phyloP scores from a whole-genome alignment of 192 early-diverging fungal genomes.

The Umbelopsis vinacea region DNA sequence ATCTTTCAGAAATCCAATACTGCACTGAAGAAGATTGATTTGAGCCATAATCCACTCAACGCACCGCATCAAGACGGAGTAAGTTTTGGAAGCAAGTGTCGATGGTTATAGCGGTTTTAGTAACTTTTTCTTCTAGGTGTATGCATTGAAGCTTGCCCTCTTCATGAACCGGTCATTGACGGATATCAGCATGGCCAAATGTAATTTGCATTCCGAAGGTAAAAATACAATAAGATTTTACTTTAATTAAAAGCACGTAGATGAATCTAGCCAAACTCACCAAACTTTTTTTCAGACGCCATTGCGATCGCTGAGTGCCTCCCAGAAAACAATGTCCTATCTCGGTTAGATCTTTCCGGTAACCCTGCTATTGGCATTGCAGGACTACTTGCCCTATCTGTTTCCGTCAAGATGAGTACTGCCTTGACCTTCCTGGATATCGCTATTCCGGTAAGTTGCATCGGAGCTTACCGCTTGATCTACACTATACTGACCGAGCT shows the following conservation, averaged over 20 bases:
- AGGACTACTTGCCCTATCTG: constrained; percentile 82
- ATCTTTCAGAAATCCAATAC: neutral
- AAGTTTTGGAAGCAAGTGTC: neutral
- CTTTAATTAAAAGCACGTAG: neutral
- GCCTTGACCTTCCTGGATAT: constrained; percentile 77
- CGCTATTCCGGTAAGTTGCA: constrained; percentile 49
- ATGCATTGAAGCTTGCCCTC: constrained; percentile 41
- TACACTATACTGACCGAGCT: neutral
- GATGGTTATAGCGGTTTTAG: neutral
- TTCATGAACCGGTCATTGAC: constrained; percentile 63
- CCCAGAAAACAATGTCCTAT: constrained; percentile 71
- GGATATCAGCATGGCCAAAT: constrained; percentile 65
- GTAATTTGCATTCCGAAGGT: constrained; percentile 70
- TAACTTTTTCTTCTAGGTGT: neutral
- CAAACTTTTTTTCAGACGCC: constrained; percentile 42
- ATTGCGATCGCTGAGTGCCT: constrained; percentile 83
- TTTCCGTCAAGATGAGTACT: constrained; percentile 79
- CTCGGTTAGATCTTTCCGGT: constrained; percentile 73
- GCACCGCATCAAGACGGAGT: constrained; percentile 3
- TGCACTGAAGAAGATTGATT: neutral
- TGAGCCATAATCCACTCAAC: constrained; percentile 4
- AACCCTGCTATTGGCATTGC: constrained; percentile 80
- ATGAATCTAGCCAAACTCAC: neutral
- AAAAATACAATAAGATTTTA: neutral
- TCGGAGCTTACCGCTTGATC: neutral